Evolutionary conservation across 2,329 filamentous ascomycete species (phyloP).

Genomic region (Cladosporium phlei): DNA sequence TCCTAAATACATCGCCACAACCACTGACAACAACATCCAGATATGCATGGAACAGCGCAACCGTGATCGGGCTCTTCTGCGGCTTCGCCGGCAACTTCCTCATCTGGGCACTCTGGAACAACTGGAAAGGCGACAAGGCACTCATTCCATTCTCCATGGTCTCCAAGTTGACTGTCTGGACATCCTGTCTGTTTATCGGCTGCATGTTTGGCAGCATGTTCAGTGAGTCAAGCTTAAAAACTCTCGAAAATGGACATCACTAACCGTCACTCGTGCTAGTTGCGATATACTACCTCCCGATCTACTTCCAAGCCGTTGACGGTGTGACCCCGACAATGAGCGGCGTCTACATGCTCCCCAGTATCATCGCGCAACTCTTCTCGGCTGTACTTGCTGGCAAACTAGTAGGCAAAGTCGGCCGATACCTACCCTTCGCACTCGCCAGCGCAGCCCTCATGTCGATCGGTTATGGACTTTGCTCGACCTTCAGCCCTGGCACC

Average conservation of each 20-base stretch:
- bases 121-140: constrained; percentile 32
- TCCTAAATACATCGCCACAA: neutral
- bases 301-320: constrained; percentile 41
- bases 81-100: constrained; percentile 28
- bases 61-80: constrained; percentile 33
- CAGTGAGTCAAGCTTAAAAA: no score
- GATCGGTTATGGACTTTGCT: constrained; percentile 22
- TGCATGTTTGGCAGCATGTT: constrained; percentile 25
- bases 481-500: constrained; percentile 37
- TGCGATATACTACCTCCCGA: constrained; percentile 31
- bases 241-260: constrained; percentile 36
- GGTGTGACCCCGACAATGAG: constrained; percentile 34
- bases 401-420: constrained; percentile 14
- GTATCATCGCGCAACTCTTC: constrained; percentile 27
- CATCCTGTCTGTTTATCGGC: constrained; percentile 31
- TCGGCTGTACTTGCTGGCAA: constrained; percentile 18
- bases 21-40: neutral
- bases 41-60: constrained; percentile 31
- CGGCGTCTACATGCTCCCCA: constrained; percentile 37
- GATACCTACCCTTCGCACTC: constrained; percentile 19
- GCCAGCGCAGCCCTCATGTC: constrained; percentile 16
- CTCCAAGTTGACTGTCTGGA: constrained; percentile 31
- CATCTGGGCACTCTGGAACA: constrained; percentile 35
- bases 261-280: constrained; percentile 17
- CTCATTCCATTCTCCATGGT: constrained; percentile 37